Evolutionary conservation across 2,329 filamentous ascomycete genomes (phyloP).

Genomic region (Apiospora koreana): DNA sequence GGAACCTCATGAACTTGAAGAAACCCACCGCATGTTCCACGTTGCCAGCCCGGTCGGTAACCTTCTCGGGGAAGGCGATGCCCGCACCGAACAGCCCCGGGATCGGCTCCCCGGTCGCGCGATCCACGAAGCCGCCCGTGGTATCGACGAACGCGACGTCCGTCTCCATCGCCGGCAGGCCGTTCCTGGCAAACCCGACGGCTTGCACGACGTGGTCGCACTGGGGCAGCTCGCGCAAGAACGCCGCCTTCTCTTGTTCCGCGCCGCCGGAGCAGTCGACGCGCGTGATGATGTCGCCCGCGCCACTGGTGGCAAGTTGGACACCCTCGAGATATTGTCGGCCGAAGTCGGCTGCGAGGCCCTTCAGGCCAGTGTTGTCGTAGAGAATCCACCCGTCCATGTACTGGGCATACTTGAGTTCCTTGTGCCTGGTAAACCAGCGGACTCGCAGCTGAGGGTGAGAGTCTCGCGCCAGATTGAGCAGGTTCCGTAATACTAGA

Average conservation of each 20-base stretch:
- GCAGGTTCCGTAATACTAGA: conserved; percentile 62
- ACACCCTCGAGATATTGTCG: conserved; percentile 58
- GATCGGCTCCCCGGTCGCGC: conserved; percentile 39
- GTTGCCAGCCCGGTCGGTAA: conserved; percentile 62
- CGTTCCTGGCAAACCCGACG: conserved; percentile 56
- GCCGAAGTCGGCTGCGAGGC: conserved; percentile 60
- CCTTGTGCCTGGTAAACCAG: conserved; percentile 61
- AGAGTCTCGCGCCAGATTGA: conserved; percentile 49
- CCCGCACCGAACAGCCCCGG: conserved; percentile 61
- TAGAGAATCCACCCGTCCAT: conserved; percentile 64
- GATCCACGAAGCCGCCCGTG: conserved; percentile 49
- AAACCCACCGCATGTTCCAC: conserved; percentile 64
- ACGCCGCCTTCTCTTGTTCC: conserved; percentile 43
- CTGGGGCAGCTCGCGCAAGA: conserved; percentile 44
- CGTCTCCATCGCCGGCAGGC: conserved; percentile 46
- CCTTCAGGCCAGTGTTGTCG: conserved; percentile 68
- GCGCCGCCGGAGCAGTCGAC: conserved; percentile 42
- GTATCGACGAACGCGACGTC: conserved; percentile 33
- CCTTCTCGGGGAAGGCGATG: conserved; percentile 63
- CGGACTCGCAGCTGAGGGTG: conserved; percentile 57
- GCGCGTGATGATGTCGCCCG: conserved; percentile 47
- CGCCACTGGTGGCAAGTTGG: conserved; percentile 43
- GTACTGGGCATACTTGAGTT: conserved; percentile 61
- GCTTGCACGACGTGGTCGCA: conserved; percentile 59
- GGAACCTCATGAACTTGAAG: conserved; percentile 66